A percentile compares a stretch with the other conserved stretches of the same genome.
Conservation (phyloP, 176 grass and related monocot genomes). For the Sorghum bicolor region Sorghum_bicolor_NCBIv3 NC_012875.2:57963501-57964000, state of each 20-base stretch:
- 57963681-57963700: constrained; percentile 7
- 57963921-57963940: not conserved
- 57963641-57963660: constrained; percentile 6
- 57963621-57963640: constrained; percentile 18
- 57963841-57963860: not conserved
- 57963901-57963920: not conserved
- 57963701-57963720: not conserved
- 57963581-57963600: not conserved
- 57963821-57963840: constrained; percentile 5
- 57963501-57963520: constrained; percentile 13
- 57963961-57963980: not conserved
- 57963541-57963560: not conserved
- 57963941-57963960: not conserved
- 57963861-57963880: not conserved
- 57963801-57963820: constrained; percentile 6
- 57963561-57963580: not conserved
- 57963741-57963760: not conserved
- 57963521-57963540: not conserved
- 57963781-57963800: not conserved
- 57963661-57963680: constrained; percentile 22
- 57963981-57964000: not conserved
- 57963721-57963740: not conserved
- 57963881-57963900: not conserved
- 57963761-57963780: not conserved
- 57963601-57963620: constrained; percentile 3